phyloP scores from a whole-genome alignment of 495 filamentous ascomycete species.

The Amniculicola lignicola region DNA sequence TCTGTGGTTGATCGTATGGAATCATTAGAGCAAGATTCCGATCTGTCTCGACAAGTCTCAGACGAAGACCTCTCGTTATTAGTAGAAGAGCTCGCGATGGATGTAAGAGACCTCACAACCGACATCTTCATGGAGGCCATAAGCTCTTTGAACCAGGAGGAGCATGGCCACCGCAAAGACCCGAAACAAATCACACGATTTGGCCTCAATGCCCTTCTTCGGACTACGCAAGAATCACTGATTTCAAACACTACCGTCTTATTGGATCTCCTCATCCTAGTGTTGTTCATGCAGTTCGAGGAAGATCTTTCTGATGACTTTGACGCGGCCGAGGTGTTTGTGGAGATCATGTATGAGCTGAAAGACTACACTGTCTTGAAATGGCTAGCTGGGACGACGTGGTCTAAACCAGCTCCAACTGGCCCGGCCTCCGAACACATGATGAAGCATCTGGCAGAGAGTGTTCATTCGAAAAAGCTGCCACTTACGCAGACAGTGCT shows the following conservation, averaged over 20 bases:
- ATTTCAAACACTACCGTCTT: constrained; percentile 65
- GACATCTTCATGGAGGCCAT: constrained; percentile 53
- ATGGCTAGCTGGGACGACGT: constrained; percentile 61
- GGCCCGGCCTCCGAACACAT: constrained; percentile 10
- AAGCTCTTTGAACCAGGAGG: constrained; percentile 30
- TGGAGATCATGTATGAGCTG: constrained; percentile 61
- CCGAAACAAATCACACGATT: constrained; percentile 49
- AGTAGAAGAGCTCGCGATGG: constrained; percentile 45
- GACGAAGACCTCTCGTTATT: constrained; percentile 62
- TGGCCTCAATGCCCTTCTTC: constrained; percentile 68
- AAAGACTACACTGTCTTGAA: constrained; percentile 71
- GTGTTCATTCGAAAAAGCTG: background rate
- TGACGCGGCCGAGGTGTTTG: constrained; percentile 65
- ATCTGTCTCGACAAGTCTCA: constrained; percentile 68
- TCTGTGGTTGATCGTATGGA: constrained; percentile 68
- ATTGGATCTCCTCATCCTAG: constrained; percentile 75
- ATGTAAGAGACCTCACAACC: constrained; percentile 54
- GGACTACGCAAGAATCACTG: constrained; percentile 74
- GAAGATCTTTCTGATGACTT: constrained; percentile 64
- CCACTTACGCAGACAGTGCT: constrained; percentile 29
- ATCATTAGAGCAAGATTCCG: constrained; percentile 65
- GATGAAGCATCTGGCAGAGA: constrained; percentile 11
- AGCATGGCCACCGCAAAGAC: constrained; percentile 41
- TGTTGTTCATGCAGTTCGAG: constrained; percentile 78
- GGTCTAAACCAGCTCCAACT: constrained; percentile 16